Percentiles rank a stretch among this genome's conserved stretches.
These are phyloP conservation scores for Hygrocybe punicea DNA, from an alignment of 768 basidiomycete genomes.

Conservation along the genomic window DNA sequence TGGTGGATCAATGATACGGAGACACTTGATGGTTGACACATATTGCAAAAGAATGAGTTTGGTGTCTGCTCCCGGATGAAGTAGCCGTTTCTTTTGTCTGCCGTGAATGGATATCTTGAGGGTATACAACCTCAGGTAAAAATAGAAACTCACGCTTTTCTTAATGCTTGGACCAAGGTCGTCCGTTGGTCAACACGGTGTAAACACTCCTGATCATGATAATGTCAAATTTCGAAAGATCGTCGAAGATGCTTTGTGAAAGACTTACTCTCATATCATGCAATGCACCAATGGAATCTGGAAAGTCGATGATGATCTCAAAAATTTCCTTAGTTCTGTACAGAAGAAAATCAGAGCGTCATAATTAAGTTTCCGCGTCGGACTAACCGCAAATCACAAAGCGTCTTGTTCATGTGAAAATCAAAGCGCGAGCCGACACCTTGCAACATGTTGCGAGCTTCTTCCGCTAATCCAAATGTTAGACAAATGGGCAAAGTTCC, in stretches of 20 bases:
- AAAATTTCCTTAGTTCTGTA: slow-evolving; percentile 78
- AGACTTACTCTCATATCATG: slow-evolving; percentile 72
- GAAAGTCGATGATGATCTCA: slow-evolving; percentile 93
- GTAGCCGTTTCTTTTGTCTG: slow-evolving; percentile 81
- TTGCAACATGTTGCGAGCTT: slow-evolving; percentile 68
- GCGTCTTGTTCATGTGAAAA: slow-evolving; percentile 87
- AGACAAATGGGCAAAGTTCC: slow-evolving; percentile 2
- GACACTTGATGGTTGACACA: slow-evolving; percentile 85
- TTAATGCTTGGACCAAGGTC: slow-evolving; percentile 70
- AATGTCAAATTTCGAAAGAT: neutral
- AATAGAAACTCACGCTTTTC: slow-evolving; percentile 63
- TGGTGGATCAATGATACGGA: slow-evolving; percentile 87
- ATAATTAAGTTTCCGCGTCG: neutral
- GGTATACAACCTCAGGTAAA: slow-evolving; percentile 4
- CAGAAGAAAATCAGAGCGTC: neutral
- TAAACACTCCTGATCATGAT: slow-evolving; percentile 63
- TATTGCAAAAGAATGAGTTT: slow-evolving; percentile 87
- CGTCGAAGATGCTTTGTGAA: neutral
- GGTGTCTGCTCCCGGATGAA: slow-evolving; percentile 96
- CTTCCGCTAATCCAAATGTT: slow-evolving; percentile 49
- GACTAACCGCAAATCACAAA: slow-evolving; percentile 78
- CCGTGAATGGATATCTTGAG: neutral
- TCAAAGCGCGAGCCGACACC: slow-evolving; percentile 83
- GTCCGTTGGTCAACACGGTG: slow-evolving; percentile 77
- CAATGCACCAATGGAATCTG: slow-evolving; percentile 80